These are phyloP conservation scores for Kalanchoe fedtschenkoi DNA, from an alignment of 164 flowering plant genomes.

Conservation along the genomic window DNA sequence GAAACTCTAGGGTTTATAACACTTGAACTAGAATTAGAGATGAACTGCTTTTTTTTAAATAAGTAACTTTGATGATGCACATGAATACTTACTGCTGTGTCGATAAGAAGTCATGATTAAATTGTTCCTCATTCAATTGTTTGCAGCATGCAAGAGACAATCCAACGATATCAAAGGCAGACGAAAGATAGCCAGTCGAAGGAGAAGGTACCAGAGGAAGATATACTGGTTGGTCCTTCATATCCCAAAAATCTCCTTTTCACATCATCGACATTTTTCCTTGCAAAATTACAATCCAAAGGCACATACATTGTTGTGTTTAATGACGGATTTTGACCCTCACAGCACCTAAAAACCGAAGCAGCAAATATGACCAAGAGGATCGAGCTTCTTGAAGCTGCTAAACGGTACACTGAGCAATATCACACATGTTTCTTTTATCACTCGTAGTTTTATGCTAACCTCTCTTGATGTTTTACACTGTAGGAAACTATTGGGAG, in stretches of 20 bases:
- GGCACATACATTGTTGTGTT: not conserved
- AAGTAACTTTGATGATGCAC: too few species aligned
- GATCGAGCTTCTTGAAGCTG: conserved; percentile 59
- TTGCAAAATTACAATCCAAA: not conserved
- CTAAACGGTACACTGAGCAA: conserved; percentile 41
- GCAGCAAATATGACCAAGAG: conserved; percentile 52
- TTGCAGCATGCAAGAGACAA: conserved; percentile 52
- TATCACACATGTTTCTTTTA: too few species aligned
- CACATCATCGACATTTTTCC: not conserved
- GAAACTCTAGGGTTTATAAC: too few species aligned
- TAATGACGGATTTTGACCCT: not conserved
- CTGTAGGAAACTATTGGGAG: conserved; percentile 69
- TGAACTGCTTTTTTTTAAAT: too few species aligned
- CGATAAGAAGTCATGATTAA: too few species aligned
- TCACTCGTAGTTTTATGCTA: not conserved
- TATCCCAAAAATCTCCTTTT: not conserved
- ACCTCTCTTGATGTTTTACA: not conserved
- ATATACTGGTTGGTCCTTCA: conserved; percentile 27
- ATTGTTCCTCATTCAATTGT: too few species aligned
- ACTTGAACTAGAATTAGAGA: too few species aligned
- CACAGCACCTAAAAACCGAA: conserved; percentile 64
- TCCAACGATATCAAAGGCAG: conserved; percentile 53
- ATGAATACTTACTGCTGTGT: too few species aligned
- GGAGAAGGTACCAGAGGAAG: conserved; percentile 23
- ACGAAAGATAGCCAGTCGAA: conserved; percentile 27